phyloP scores from a whole-genome alignment of 148 eudicot genomes.

The Dysphania ambrosioides region DNA sequence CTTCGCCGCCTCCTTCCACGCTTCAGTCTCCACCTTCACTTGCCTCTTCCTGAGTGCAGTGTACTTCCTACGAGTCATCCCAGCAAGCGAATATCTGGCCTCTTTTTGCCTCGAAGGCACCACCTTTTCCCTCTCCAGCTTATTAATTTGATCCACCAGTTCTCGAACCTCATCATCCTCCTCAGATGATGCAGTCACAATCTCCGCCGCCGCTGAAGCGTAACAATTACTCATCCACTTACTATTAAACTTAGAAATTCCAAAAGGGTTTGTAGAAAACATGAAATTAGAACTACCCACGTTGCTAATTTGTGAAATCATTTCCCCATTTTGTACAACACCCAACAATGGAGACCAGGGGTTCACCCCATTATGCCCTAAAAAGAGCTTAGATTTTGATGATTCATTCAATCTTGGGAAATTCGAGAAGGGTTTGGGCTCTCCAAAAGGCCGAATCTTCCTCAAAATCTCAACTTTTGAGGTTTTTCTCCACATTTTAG shows the following conservation, averaged over 20 bases:
- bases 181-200: constrained; percentile 49
- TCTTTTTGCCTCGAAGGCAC: constrained; percentile 16
- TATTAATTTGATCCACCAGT: constrained; percentile 38
- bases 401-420: constrained; percentile 8
- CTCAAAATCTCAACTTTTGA: constrained; percentile 29
- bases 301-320: constrained; percentile 9
- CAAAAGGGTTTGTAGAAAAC: constrained; percentile 31
- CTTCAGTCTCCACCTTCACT: constrained; percentile 75
- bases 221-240: constrained; percentile 30
- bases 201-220: constrained; percentile 66
- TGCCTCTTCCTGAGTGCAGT: constrained; percentile 53
- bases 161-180: constrained; percentile 83
- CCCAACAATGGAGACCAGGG: constrained; percentile 18
- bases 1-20: constrained; percentile 66
- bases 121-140: constrained; percentile 20
- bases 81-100: constrained; percentile 37
- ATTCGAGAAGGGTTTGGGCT: constrained; percentile 16
- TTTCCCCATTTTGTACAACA: constrained; percentile 21
- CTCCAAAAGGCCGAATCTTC: constrained; percentile 21
- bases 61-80: constrained; percentile 56
- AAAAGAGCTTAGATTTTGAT: constrained; percentile 9
- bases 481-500: constrained; percentile 39
- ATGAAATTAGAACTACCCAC: constrained; percentile 21
- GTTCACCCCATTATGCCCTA: neutral
- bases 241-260: constrained; percentile 21